These are phyloP conservation scores for Dendrobium catenatum DNA, from an alignment of 106 monocot species.

Conservation along the genomic window DNA sequence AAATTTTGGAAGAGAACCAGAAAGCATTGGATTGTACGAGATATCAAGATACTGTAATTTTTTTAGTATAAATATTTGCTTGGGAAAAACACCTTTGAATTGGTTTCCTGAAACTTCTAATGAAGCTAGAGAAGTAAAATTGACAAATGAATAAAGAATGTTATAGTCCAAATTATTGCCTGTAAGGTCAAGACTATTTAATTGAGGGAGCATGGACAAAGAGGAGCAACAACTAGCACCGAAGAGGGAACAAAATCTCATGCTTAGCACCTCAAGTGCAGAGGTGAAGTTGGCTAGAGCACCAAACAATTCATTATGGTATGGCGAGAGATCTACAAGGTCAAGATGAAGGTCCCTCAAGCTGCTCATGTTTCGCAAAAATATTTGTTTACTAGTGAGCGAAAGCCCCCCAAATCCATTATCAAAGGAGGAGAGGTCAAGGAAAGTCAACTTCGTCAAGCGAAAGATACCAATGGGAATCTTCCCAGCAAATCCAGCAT, in stretches of 20 bases:
- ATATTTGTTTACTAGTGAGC: slow-evolving; percentile 6
- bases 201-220: background rate
- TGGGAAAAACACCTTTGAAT: slow-evolving; percentile 36
- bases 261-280: slow-evolving; percentile 25
- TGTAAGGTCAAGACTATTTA: slow-evolving; percentile 22
- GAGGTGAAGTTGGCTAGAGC: slow-evolving; percentile 22
- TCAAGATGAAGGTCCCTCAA: slow-evolving; percentile 26
- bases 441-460: slow-evolving; percentile 21
- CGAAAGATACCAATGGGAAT: slow-evolving; percentile 22
- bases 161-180: slow-evolving; percentile 26
- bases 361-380: slow-evolving; percentile 23
- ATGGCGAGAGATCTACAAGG: slow-evolving; percentile 23
- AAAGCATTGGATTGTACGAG: slow-evolving; percentile 37
- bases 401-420: background rate
- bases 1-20: slow-evolving; percentile 30
- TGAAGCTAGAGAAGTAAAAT: no score
- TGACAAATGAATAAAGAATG: slow-evolving; percentile 17
- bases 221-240: slow-evolving; percentile 11
- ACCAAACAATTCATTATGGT: slow-evolving; percentile 14
- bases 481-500: slow-evolving; percentile 25
- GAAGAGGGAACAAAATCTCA: slow-evolving; percentile 34
- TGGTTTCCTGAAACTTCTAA: slow-evolving; percentile 14
- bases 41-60: slow-evolving; percentile 34
- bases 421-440: slow-evolving; percentile 26
- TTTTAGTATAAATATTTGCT: slow-evolving; percentile 18